Conservation (phyloP, 2,329 filamentous ascomycete species). For the Aspergillus sp. region DNA sequence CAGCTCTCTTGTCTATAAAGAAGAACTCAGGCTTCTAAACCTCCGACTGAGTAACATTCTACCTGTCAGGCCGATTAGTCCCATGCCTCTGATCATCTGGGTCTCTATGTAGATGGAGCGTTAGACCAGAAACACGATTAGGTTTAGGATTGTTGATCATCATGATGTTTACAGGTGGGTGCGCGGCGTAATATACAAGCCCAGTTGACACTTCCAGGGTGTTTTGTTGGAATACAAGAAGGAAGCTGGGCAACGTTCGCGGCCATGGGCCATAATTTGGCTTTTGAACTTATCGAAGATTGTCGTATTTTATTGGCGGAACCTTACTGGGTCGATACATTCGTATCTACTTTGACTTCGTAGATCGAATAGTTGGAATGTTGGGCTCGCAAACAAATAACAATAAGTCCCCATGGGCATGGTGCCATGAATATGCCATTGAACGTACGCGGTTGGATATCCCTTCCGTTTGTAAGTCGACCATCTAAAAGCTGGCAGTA, state of each 20-base stretch:
- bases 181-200: neutral
- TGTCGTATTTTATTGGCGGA: no score
- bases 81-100: neutral
- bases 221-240: neutral
- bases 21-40: conserved; percentile 42
- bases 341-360: no score
- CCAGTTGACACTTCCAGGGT: neutral
- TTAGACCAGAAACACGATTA: neutral
- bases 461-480: neutral
- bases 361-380: no score
- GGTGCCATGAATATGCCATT: no score
- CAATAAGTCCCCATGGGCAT: no score
- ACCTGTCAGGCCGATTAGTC: conserved; percentile 18
- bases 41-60: conserved; percentile 42
- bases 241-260: neutral
- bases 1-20: conserved; percentile 39
- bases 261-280: no score
- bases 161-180: neutral
- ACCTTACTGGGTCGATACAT: no score
- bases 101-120: neutral
- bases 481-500: neutral
- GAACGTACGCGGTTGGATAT: no score
- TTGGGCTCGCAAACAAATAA: no score
- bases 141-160: neutral
- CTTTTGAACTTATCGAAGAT: no score